A percentile compares a stretch with the other conserved stretches of the same genome.
Conservation (phyloP, 2,329 filamentous ascomycete genomes). For the Diaporthe batatas region DNA sequence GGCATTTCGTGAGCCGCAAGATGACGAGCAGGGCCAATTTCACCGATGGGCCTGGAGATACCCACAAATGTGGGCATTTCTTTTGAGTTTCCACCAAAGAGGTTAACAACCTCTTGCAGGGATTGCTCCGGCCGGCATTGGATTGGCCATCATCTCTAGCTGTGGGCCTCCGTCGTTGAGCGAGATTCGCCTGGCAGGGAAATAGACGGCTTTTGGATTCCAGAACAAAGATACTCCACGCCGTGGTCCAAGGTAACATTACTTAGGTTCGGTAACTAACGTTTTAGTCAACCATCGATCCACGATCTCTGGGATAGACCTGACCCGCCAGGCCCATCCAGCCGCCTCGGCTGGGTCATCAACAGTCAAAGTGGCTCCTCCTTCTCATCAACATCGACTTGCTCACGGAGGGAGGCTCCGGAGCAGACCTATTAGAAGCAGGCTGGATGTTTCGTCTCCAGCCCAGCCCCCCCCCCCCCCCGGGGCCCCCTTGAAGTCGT, state of each 20-base stretch:
- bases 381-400: not conserved
- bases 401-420: not conserved
- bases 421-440: not conserved
- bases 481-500: not conserved
- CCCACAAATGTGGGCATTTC: not conserved
- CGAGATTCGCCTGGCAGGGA: slow-evolving; percentile 13
- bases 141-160: not conserved
- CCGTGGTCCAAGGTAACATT: slow-evolving; percentile 2
- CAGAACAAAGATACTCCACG: slow-evolving; percentile 7
- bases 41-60: not conserved
- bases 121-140: not conserved
- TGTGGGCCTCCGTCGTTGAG: not conserved
- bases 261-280: not conserved
- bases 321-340: not conserved
- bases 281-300: slow-evolving; percentile 6
- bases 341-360: not conserved
- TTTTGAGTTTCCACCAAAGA: not conserved
- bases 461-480: no score
- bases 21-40: slow-evolving; percentile 23
- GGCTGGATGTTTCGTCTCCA: not conserved
- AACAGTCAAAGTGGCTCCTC: not conserved
- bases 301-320: slow-evolving; percentile 8
- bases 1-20: slow-evolving; percentile 30
- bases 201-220: not conserved
- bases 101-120: not conserved